These are phyloP conservation scores for Flammula alnicola DNA, from an alignment of 1,284 basidiomycete species.

Conservation along the genomic window DNA sequence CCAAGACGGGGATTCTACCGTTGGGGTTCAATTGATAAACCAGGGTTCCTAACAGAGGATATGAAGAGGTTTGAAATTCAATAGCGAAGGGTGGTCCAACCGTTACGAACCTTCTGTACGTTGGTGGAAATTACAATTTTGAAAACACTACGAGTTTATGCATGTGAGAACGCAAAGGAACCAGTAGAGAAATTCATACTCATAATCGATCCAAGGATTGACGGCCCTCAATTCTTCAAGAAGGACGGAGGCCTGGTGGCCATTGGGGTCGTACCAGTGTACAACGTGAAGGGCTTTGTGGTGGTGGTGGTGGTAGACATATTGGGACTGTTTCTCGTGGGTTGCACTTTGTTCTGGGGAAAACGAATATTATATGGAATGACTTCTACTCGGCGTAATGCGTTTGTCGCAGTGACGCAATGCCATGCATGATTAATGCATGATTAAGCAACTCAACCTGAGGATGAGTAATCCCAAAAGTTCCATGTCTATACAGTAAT, in stretches of 20 bases:
- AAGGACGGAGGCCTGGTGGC: conserved; percentile 59
- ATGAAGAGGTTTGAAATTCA: background rate
- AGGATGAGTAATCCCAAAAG: no score
- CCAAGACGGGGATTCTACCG: conserved; percentile 62
- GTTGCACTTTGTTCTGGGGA: background rate
- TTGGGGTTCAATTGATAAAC: conserved; percentile 70
- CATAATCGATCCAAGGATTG: conserved; percentile 63
- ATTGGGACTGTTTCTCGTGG: background rate
- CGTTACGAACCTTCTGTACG: conserved; percentile 34
- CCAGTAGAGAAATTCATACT: conserved; percentile 36
- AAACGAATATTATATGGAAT: background rate
- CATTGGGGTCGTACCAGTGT: conserved; percentile 74
- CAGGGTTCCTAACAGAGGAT: conserved; percentile 46
- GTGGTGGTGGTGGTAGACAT: conserved; percentile 18
- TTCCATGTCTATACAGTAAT: no score
- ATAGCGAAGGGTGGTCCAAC: background rate
- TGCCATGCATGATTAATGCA: no score
- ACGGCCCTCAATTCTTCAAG: conserved; percentile 72
- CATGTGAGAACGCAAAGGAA: conserved; percentile 6
- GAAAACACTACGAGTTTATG: conserved; percentile 42
- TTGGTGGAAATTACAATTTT: conserved; percentile 50
- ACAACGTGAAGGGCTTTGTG: conserved; percentile 58
- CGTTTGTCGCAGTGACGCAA: no score
- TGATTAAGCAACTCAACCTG: no score
- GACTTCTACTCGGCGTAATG: background rate